These are phyloP conservation scores for Beta lomatogona DNA, from an alignment of 179 eudicot species.

Conservation along the genomic window DNA sequence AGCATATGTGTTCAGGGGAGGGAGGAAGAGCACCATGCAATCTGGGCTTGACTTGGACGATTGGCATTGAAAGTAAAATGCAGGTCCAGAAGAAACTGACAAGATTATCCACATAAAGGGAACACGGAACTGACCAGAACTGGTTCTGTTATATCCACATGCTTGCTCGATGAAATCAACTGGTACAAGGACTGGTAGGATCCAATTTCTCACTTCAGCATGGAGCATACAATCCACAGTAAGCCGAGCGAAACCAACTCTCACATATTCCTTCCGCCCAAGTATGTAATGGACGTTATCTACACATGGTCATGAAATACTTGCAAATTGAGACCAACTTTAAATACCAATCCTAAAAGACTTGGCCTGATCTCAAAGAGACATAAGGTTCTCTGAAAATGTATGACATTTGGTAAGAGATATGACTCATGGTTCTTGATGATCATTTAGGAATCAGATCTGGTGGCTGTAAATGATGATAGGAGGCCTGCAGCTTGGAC, in stretches of 20 bases:
- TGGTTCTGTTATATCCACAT: not conserved
- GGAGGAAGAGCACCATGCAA: not conserved
- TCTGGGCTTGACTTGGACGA: not conserved
- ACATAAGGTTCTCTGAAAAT: not conserved
- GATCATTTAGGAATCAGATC: constrained; percentile 64
- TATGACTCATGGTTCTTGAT: not conserved
- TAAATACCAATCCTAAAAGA: not conserved
- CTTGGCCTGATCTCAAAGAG: not conserved
- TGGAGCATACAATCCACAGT: not conserved
- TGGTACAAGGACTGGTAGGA: not conserved
- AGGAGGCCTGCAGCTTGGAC: constrained; percentile 95
- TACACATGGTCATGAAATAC: not conserved
- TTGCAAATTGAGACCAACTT: constrained; percentile 2
- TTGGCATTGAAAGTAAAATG: not conserved
- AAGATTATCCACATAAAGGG: not conserved
- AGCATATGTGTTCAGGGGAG: not conserved
- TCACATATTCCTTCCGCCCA: not conserved
- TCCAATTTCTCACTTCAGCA: not conserved
- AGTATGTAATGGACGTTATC: not conserved
- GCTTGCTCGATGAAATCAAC: not conserved
- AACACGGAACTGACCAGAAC: constrained; percentile 1
- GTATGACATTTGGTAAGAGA: constrained; percentile 3
- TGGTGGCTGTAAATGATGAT: constrained; percentile 75
- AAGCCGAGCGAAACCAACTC: not conserved
- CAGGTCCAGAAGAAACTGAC: constrained; percentile 1